Base-by-base conservation (phyloP, 2,329 filamentous ascomycete species). In the Rhynchosporium graminicola region DNA sequence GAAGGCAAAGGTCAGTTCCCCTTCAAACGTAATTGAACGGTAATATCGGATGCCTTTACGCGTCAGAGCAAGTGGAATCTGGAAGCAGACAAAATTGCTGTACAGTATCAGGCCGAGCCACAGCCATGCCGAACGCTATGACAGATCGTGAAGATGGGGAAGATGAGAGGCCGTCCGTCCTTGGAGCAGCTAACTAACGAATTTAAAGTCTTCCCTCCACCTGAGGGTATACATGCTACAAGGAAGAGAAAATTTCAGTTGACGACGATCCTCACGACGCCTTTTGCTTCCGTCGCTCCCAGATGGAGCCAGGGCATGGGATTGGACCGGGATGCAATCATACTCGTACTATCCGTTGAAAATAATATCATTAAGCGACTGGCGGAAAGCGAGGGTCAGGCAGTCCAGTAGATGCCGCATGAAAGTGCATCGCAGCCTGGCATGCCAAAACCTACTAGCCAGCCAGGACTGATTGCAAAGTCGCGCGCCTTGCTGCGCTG, bases 231-330 rank as follows among this genome's bases (percentile, higher is more conserved):
- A 51, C 54, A 57, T 57, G 42, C 54, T 57, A 48, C 59, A 51
- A 61, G 59, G 59, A 52, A 61, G 52, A 57, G 52, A 57, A 20
- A 61, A 33, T 57, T 61, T 61, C 59, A 52, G 45, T 63, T 60
- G 57, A 67, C 57, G 63, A 63, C 56, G 65, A 50, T 55, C 51
- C 63, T 67, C 62, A 42, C 47, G 54, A 48, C 51, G 40, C 29
- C 43, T 62, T 55, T 20, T 59, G 56, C 65, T 59, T 61, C 54
- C 54, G 45, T 59, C 51, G 59, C 61, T 58, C 48, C 62, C 59
- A 64, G 55, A 51, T 60, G 65, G 59, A 64, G 63, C 43, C 36
- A 48, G 59, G 42, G 40, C 43, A 46, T n/a, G 43, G 51, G 51
- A 54, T 54, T 12, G 36, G 36, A 54, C 40, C 51, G 51, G 20